Evolutionary conservation across 257 asterid species (phyloP), one percentile per base, ranked within the genome.

Genomic region (Striga asiatica): DNA sequence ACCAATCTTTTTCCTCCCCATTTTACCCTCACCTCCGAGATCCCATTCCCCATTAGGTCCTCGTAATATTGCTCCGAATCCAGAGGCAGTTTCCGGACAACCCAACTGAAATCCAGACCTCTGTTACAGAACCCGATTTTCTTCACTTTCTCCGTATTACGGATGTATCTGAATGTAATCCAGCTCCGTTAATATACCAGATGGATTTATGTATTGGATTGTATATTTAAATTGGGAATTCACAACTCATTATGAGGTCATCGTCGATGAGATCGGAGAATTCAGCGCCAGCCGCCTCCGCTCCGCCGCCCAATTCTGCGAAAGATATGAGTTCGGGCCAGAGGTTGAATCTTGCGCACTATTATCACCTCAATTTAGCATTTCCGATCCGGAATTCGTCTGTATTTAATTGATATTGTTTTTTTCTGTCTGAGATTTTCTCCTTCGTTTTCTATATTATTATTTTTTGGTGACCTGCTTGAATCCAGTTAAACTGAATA

Each of bases 211-310:
- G 66, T 42, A 10, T 61, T 66, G 65, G 61, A 68, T 66, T 64
- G 47, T 51, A 37, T 19, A 23, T 52, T 62, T 39, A 6, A 61
- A 28, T 62, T 58, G 22, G 37, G 50, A 37, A 54, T 60, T 61
- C 60, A 17, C 20, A 31, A 53, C 58, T 50, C 39, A 70, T 46
- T 16, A 86, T 85, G 94, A 83, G 86, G 79, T 77, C 86, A 66
- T 71, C 82, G 35, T 64, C 81, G 53, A 35, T 46, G 42, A 70
- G 73, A 83, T 65, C 79, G 76, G 95, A 82, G 39, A 75, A 82
- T 76, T 76, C 79, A 24, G 47, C 71, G 42, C 50, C 83, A 13
- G 47, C 68, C n/a, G 60, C 60, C 29, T 60, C 64, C 8, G 64
- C 75, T 50, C 61, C 58, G 54, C 41, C 49, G 10, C 71, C 76